Conservation (phyloP, 768 basidiomycete species). For the Chlorophyllum brunneum region DNA sequence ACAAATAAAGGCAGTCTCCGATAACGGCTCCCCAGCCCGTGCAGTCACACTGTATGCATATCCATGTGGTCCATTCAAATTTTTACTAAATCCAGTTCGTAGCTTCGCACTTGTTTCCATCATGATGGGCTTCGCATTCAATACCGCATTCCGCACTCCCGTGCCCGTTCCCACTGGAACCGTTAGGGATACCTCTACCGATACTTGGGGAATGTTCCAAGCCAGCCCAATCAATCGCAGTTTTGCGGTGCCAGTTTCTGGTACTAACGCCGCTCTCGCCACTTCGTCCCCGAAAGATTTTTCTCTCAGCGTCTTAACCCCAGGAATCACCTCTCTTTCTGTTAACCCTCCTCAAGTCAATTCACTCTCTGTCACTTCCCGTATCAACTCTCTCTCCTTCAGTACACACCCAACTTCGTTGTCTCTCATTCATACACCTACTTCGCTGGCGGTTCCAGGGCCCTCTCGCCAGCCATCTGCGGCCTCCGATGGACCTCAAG, state of each 20-base stretch:
- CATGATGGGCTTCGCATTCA: slow-evolving; percentile 58
- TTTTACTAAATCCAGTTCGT: slow-evolving; percentile 11
- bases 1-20: slow-evolving; percentile 34
- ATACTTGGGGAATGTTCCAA: slow-evolving; percentile 36
- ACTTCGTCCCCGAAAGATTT: slow-evolving; percentile 44
- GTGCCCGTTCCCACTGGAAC: slow-evolving; percentile 32
- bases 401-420: slow-evolving; percentile 22
- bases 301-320: slow-evolving; percentile 48
- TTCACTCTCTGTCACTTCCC: slow-evolving; percentile 19
- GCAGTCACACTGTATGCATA: slow-evolving; percentile 62
- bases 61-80: slow-evolving; percentile 14
- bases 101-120: slow-evolving; percentile 70
- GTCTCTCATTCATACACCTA: slow-evolving; percentile 1
- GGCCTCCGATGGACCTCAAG: slow-evolving; percentile 14
- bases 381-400: slow-evolving; percentile 2
- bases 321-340: slow-evolving; percentile 42
- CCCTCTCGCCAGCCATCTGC: slow-evolving; percentile 13
- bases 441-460: not conserved
- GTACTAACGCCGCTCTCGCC: slow-evolving; percentile 27
- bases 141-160: slow-evolving; percentile 39
- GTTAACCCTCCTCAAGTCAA: slow-evolving; percentile 20
- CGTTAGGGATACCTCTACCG: slow-evolving; percentile 21
- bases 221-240: slow-evolving; percentile 34
- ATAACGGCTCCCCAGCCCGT: slow-evolving; percentile 48
- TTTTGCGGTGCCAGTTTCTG: slow-evolving; percentile 25